phyloP scores from a whole-genome alignment of 805 yeast genomes.

The Schwanniomyces pseudopolymorphus region DNA sequence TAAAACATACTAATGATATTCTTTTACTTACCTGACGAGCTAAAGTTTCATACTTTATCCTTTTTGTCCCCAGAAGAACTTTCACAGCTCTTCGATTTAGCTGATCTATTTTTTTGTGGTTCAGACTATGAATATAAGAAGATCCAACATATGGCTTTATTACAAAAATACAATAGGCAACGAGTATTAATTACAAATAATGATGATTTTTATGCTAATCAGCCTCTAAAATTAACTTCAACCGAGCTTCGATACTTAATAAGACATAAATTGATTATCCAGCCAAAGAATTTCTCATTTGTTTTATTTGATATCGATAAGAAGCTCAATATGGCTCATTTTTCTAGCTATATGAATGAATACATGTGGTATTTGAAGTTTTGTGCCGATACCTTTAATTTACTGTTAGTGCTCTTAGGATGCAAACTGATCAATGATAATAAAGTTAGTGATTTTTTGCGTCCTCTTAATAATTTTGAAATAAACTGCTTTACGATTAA shows the following conservation, averaged over 20 bases:
- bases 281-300: slow-evolving; percentile 17
- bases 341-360: neutral
- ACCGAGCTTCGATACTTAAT: slow-evolving; percentile 15
- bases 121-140: slow-evolving; percentile 1
- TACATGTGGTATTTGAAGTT: slow-evolving; percentile 11
- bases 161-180: slow-evolving; percentile 4
- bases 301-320: slow-evolving; percentile 11
- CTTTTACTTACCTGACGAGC: slow-evolving; percentile 9
- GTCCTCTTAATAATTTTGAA: slow-evolving; percentile 4
- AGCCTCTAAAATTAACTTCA: neutral
- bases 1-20: neutral
- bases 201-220: neutral
- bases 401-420: slow-evolving; percentile 14
- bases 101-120: neutral
- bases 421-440: slow-evolving; percentile 8
- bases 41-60: slow-evolving; percentile 6
- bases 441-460: slow-evolving; percentile 2
- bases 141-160: slow-evolving; percentile 9
- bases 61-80: slow-evolving; percentile 7
- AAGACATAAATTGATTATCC: slow-evolving; percentile 14
- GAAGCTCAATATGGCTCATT: neutral
- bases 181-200: slow-evolving; percentile 6
- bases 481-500: slow-evolving; percentile 14
- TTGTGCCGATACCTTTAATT: slow-evolving; percentile 12
- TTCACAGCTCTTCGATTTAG: slow-evolving; percentile 6